Evolutionary conservation across 176 grass and related monocot genomes (phyloP).

Genomic region (Pharus latifolius): DNA sequence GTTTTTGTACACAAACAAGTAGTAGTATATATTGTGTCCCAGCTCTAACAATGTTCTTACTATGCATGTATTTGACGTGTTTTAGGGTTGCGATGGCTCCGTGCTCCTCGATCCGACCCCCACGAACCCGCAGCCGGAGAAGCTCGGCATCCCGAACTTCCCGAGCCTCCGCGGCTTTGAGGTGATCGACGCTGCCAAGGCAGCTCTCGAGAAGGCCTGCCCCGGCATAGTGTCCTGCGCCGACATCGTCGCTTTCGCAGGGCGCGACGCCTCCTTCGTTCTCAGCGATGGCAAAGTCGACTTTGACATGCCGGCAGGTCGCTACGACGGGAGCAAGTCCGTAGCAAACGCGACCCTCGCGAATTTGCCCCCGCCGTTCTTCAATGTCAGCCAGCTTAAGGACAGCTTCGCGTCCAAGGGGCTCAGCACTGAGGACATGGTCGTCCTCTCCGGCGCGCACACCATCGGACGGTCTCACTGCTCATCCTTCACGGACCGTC

Average conservation of each 20-base stretch:
- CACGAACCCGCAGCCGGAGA: neutral
- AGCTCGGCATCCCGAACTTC: neutral
- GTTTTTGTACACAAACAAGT: too few relatives aligned
- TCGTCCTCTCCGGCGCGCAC: conserved; percentile 53
- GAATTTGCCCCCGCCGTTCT: conserved; percentile 6
- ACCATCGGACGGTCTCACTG: conserved; percentile 42
- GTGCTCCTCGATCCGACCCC: conserved; percentile 17
- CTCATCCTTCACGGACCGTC: conserved; percentile 34
- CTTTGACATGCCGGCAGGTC: conserved; percentile 32
- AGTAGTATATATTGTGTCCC: too few relatives aligned
- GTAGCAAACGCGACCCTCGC: neutral
- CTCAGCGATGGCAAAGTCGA: neutral
- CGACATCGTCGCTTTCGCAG: conserved; percentile 40
- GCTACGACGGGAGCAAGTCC: conserved; percentile 28
- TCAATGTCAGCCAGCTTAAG: neutral
- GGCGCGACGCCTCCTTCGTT: conserved; percentile 16
- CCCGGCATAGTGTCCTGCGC: conserved; percentile 32
- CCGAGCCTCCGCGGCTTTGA: conserved; percentile 32
- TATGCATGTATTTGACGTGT: neutral
- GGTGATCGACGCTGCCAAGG: conserved; percentile 40
- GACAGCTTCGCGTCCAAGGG: conserved; percentile 23
- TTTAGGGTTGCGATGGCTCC: conserved; percentile 23
- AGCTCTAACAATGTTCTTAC: neutral
- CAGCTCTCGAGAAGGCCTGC: conserved; percentile 14
- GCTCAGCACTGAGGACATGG: conserved; percentile 19